phyloP scores from a whole-genome alignment of 2,329 filamentous ascomycete species.

The Lasiodiplodia sp. region DNA sequence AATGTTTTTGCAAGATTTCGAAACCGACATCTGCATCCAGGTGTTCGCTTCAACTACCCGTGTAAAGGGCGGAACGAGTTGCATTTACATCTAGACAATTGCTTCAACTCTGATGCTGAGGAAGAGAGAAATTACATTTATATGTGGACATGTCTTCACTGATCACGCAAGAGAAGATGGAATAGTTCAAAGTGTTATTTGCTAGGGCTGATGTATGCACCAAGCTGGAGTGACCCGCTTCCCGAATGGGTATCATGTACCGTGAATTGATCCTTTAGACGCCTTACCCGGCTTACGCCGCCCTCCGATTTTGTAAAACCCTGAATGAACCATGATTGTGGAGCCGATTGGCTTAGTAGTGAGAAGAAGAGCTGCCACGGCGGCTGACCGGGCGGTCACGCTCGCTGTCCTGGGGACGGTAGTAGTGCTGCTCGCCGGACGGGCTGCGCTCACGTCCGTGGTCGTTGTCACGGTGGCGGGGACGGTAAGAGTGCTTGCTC shows the following conservation, averaged over 20 bases:
- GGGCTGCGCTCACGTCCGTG: background rate
- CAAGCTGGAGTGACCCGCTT: background rate
- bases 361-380: background rate
- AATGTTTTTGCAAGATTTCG: background rate
- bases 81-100: background rate
- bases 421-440: background rate
- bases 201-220: constrained; percentile 6
- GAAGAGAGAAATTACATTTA: too few relatives aligned
- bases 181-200: background rate
- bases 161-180: background rate
- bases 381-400: background rate
- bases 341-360: background rate
- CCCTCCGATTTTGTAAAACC: background rate
- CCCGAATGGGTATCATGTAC: constrained; percentile 12
- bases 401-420: background rate
- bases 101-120: background rate
- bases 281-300: background rate
- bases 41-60: background rate
- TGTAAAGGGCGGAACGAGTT: background rate
- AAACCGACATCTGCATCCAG: background rate
- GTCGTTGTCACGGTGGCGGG: background rate
- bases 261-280: background rate
- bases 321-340: background rate
- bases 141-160: too few relatives aligned
- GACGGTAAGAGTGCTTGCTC: background rate